phyloP scores from a whole-genome alignment of 495 filamentous ascomycete species.

The Talaromyces nanjingensis region DNA sequence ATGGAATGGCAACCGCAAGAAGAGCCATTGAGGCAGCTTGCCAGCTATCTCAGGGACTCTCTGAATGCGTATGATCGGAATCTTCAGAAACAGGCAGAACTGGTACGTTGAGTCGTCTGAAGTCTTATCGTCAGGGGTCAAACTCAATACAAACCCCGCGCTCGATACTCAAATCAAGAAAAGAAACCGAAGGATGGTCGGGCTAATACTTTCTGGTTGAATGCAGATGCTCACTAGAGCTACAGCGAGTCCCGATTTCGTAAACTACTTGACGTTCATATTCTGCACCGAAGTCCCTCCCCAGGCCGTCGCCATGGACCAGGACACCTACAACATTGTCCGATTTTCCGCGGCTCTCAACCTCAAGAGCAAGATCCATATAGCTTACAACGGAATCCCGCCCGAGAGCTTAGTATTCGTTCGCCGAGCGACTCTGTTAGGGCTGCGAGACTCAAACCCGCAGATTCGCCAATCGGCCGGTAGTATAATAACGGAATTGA shows the following conservation, averaged over 20 bases:
- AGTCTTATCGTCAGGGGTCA: background rate
- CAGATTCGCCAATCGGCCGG: slow-evolving; percentile 87
- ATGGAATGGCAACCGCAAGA: slow-evolving; percentile 94
- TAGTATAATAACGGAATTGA: slow-evolving; percentile 91
- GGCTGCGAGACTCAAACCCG: slow-evolving; percentile 70
- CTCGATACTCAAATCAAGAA: slow-evolving; percentile 10
- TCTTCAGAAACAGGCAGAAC: slow-evolving; percentile 74
- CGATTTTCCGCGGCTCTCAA: slow-evolving; percentile 84
- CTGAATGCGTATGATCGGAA: slow-evolving; percentile 71
- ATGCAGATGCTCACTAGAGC: slow-evolving; percentile 88
- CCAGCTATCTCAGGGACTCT: slow-evolving; percentile 84
- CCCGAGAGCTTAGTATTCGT: slow-evolving; percentile 64
- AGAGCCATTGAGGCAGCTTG: slow-evolving; percentile 80
- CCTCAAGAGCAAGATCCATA: slow-evolving; percentile 86
- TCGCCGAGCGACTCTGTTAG: slow-evolving; percentile 66
- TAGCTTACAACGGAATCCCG: slow-evolving; percentile 63
- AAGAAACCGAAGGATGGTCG: slow-evolving; percentile 2
- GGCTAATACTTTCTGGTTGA: slow-evolving; percentile 5
- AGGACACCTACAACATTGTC: slow-evolving; percentile 60
- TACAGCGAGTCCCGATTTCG: slow-evolving; percentile 83
- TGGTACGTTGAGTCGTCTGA: slow-evolving; percentile 22
- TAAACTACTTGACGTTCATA: slow-evolving; percentile 92
- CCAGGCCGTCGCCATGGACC: slow-evolving; percentile 46
- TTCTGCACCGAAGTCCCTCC: slow-evolving; percentile 65
- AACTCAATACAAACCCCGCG: slow-evolving; percentile 13